These are phyloP conservation scores for Loxodes magnus DNA, from an alignment of 73 alveolate species.

Conservation along the genomic window DNA sequence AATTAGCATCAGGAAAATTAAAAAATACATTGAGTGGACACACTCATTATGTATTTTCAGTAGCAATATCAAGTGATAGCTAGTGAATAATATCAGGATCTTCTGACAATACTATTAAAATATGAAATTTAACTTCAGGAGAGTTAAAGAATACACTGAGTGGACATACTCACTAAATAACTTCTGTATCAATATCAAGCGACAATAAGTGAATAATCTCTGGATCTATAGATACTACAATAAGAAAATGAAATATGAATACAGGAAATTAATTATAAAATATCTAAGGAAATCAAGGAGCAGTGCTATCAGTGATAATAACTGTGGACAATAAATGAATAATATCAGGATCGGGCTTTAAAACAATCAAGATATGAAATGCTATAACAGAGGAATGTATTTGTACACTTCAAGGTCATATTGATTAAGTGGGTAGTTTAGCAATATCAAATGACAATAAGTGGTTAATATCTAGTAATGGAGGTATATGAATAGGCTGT, in stretches of 20 bases:
- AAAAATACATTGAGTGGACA: not conserved
- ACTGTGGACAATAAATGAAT: not conserved
- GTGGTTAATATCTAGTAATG: not conserved
- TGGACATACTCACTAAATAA: not conserved
- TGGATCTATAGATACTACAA: not conserved
- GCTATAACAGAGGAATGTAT: not conserved
- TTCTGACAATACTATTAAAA: not conserved
- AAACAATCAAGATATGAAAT: not conserved
- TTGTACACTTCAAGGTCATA: not conserved
- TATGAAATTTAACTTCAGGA: not conserved
- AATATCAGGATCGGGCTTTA: not conserved
- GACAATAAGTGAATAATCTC: not conserved
- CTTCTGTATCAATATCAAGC: not conserved
- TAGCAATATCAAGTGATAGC: not conserved
- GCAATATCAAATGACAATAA: not conserved
- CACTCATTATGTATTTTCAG: not conserved
- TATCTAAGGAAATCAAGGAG: not conserved
- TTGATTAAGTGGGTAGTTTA: not conserved
- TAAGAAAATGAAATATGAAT: not conserved
- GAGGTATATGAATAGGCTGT: too few relatives aligned
- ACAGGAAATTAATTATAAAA: not conserved
- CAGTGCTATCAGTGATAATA: not conserved
- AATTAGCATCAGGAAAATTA: not conserved
- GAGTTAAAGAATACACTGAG: not conserved
- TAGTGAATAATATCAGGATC: not conserved